A percentile compares a stretch with the other conserved stretches of the same genome.
These are phyloP conservation scores for Malassezia yamatoensis DNA, from an alignment of 1,284 basidiomycete genomes.

Conservation along the genomic window DNA sequence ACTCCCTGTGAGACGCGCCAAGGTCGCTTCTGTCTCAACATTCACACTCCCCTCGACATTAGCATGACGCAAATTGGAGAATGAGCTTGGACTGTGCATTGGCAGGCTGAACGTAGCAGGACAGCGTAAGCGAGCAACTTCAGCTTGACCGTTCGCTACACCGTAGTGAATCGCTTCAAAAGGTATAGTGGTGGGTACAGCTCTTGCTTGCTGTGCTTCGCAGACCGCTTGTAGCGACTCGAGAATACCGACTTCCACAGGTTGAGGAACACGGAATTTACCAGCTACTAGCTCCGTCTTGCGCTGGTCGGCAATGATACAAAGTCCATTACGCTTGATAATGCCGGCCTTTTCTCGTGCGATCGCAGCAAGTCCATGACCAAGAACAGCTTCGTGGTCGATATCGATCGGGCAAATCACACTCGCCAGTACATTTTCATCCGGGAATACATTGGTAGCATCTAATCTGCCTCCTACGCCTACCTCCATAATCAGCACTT, in stretches of 20 bases:
- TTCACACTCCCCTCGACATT: background rate
- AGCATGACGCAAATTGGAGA: background rate
- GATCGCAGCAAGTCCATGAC: slow-evolving; percentile 64
- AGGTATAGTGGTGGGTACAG: slow-evolving; percentile 3
- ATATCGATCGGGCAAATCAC: slow-evolving; percentile 76
- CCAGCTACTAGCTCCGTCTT: background rate
- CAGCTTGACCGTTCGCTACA: background rate
- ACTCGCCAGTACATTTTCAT: slow-evolving; percentile 61
- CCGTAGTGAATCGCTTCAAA: background rate
- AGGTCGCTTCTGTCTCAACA: slow-evolving; percentile 25
- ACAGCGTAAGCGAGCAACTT: background rate
- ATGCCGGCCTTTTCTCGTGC: slow-evolving; percentile 77
- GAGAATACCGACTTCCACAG: background rate
- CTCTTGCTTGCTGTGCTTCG: background rate
- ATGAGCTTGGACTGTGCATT: background rate
- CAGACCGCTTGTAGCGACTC: slow-evolving; percentile 2
- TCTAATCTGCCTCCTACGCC: slow-evolving; percentile 87
- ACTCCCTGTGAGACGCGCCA: slow-evolving; percentile 29
- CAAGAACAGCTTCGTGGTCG: slow-evolving; percentile 85
- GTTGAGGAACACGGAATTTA: background rate
- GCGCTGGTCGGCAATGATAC: slow-evolving; percentile 58
- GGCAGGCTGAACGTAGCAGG: background rate
- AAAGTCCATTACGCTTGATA: slow-evolving; percentile 58
- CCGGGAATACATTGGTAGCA: slow-evolving; percentile 76
- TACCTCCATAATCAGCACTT: slow-evolving; percentile 80